Base-by-base conservation (phyloP, 768 basidiomycete genomes). In the Asterophora lycoperdoides region DNA sequence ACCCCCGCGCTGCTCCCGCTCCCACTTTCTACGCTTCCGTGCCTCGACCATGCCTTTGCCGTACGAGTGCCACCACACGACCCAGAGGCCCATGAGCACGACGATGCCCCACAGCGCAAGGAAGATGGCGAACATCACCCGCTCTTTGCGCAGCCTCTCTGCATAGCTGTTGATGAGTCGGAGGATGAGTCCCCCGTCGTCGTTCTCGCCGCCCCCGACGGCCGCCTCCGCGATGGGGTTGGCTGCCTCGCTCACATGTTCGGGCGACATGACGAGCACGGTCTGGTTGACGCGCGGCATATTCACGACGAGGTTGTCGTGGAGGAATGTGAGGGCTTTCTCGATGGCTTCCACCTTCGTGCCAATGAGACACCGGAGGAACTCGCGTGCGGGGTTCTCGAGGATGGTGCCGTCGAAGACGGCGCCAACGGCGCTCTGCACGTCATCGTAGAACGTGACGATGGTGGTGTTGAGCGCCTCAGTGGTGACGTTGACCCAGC, bases 401-500 rank as follows among this genome's bases (percentile, higher is more conserved):
- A 97, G 79, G 56, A 93, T 78, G 4, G 93, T 94, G 7, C 83
- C 83, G 40, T 89, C 86, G 65, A 98, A 94, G 8, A 93, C 78
- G 1, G 75, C 74, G 46, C 74, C 69, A n/a, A 98, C 90, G 5
- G 80, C 75, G 37, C 77, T 73, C 66, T 95, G 89, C 28, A 99
- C 69, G 42, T 92, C 93, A 48, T 73, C 73, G 68, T 98, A 98
- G 66, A 99, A 95, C 39, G 74, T 75, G 62, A 80, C 85, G 59
- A 99, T 71, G 3, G 95, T 96, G 57, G 73, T 70, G 65, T 99
- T 99, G 45, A 99, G 77, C 5, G 85, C 83, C 3, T 81, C 83
- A 1, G 93, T 95, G 7, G 95, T 95, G 14, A 74, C 78, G 58
- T 97, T 93, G 41, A 98, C 85, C 94, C 94, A 98, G 8, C 93